Evolutionary conservation across 768 basidiomycete genomes (phyloP).

Genomic region (Mycena sanguinolenta): DNA sequence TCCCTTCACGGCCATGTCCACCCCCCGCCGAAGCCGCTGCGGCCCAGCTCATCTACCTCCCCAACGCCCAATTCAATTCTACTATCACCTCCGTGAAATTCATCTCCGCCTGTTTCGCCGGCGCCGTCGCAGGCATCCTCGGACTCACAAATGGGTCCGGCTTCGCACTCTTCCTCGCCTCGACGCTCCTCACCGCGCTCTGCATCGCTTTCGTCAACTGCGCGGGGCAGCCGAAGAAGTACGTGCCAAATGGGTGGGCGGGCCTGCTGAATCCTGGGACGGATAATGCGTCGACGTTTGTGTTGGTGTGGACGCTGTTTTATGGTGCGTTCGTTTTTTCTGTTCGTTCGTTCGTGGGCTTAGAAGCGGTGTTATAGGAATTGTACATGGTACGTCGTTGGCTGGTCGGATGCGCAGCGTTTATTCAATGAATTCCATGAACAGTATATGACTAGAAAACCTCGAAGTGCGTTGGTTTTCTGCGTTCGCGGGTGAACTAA

Average conservation of each 20-base stretch:
- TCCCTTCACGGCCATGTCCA: slow-evolving; percentile 60
- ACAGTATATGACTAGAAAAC: slow-evolving; percentile 17
- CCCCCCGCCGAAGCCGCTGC: slow-evolving; percentile 62
- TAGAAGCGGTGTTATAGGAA: slow-evolving; percentile 45
- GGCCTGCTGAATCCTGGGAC: slow-evolving; percentile 88
- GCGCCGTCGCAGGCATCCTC: slow-evolving; percentile 89
- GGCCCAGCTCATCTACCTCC: slow-evolving; percentile 74
- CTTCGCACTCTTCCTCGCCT: slow-evolving; percentile 80
- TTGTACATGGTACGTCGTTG: slow-evolving; percentile 59
- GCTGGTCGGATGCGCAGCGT: neutral
- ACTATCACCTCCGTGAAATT: slow-evolving; percentile 80
- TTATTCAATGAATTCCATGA: neutral
- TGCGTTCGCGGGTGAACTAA: neutral
- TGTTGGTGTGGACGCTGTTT: slow-evolving; percentile 94
- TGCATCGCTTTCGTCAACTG: slow-evolving; percentile 81
- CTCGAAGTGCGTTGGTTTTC: neutral
- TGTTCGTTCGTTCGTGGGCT: neutral
- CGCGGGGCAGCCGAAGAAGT: slow-evolving; percentile 72
- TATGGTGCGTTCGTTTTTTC: slow-evolving; percentile 72
- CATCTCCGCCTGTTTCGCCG: slow-evolving; percentile 86
- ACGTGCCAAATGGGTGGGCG: slow-evolving; percentile 70
- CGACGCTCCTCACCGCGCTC: slow-evolving; percentile 76
- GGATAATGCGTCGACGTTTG: slow-evolving; percentile 91
- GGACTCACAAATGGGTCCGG: slow-evolving; percentile 90
- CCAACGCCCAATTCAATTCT: slow-evolving; percentile 76